Base-by-base conservation (phyloP, 2,329 filamentous ascomycete genomes). In the Cyphellophora europaea region DNA sequence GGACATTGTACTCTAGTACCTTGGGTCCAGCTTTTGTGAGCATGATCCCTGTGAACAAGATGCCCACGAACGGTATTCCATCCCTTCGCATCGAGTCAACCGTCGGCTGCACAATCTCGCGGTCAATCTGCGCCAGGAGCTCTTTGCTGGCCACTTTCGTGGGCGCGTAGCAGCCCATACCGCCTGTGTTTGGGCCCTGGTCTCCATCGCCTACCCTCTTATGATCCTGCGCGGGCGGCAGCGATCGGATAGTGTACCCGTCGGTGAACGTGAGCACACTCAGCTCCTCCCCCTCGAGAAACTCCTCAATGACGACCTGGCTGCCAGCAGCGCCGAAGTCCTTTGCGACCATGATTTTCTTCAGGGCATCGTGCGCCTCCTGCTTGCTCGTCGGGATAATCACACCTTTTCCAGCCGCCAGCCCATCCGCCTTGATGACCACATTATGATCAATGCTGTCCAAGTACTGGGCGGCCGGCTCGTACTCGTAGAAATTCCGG, bases 121-220 rank as follows among this genome's bases (percentile, higher is more conserved):
- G 69, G 54, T 95, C 81, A 42, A 98, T 77, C 41, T 78, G 71
- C 12, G 79, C 79, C 12, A 91, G 71, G n/a, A 93, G 68, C 42
- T 80, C 75, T 33, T 77, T 73, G 0, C 80, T 82, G 18, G 81
- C 79, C 50, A 88, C 79, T 44, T 76, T 82, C 2, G 88, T 93
- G n/a, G 84, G 84, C 11, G 88, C 87, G 59, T 96, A 96, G 55
- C 87, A 94, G 33, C 91, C 91, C 91, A 96, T 96, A 27, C 91
- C 91, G 40, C 89, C 91, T 2, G 91, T 96, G 63, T 96, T 96
- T 23, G 87, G 84, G 2, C 91, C 91, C 32, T 75, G 71, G 55
- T 96, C 89, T 36, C 83, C 85, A 52, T 98, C 91, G 35, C 82
- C 83, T 45, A 93, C 87, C 43, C 87, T 77, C 72, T 98, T 96